Conservation (phyloP, 352 stramenopile genomes). For the Phytopythium oedochilum region DNA sequence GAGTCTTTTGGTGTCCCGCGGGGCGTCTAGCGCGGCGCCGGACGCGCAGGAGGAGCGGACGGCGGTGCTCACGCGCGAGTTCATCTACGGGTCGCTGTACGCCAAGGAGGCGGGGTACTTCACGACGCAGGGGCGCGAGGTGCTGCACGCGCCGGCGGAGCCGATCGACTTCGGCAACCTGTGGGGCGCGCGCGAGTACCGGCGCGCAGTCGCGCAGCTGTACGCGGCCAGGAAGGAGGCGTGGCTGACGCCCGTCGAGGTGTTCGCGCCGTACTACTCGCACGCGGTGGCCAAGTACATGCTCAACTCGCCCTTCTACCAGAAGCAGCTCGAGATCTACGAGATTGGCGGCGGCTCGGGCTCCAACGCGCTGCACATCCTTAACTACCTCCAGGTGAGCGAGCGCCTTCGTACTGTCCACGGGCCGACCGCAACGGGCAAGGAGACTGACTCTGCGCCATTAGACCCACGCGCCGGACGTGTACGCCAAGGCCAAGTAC, state of each 20-base stretch:
- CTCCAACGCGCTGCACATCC: constrained; percentile 88
- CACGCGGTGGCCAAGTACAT: constrained; percentile 87
- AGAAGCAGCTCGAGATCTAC: constrained; percentile 61
- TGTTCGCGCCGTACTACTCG: constrained; percentile 88
- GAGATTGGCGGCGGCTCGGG: constrained; percentile 87
- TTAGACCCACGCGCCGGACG: constrained; percentile 39
- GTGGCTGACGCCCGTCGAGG: constrained; percentile 89
- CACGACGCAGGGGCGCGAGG: constrained; percentile 62
- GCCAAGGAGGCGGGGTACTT: constrained; percentile 79
- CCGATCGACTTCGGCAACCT: constrained; percentile 76
- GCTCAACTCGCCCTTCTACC: constrained; percentile 61
- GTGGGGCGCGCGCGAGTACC: constrained; percentile 73
- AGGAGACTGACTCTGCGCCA: no score
- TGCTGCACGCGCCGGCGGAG: constrained; percentile 59
- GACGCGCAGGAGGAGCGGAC: not conserved
- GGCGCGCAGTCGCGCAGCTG: constrained; percentile 46
- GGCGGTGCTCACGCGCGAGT: constrained; percentile 70
- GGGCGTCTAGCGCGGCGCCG: not conserved
- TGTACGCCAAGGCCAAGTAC: constrained; percentile 84
- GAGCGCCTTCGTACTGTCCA: no score
- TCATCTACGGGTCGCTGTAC: constrained; percentile 82
- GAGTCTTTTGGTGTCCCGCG: not conserved
- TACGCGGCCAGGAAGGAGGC: constrained; percentile 72
- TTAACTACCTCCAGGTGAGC: constrained; percentile 72
- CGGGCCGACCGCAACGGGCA: no score